Percentiles rank a stretch among this genome's conserved stretches.
These are phyloP conservation scores for Trifolium pratense DNA, from an alignment of 306 rosid genomes.

Conservation along the genomic window DNA sequence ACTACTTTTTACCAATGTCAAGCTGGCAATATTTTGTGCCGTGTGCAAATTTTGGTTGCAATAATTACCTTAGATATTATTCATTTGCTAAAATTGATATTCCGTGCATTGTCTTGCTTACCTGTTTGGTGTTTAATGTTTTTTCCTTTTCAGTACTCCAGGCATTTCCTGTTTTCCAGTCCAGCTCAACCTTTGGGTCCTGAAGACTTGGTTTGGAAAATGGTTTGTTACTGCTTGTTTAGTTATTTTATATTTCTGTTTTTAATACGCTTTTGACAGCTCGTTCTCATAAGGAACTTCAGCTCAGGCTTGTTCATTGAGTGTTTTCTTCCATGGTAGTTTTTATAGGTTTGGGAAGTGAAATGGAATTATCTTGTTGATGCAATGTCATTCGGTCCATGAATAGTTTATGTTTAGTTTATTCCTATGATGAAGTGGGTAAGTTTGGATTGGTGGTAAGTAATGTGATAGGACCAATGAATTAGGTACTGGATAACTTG, in stretches of 20 bases:
- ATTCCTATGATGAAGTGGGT: slow-evolving; percentile 8
- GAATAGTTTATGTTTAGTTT: neutral
- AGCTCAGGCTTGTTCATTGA: slow-evolving; percentile 3
- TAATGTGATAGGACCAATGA: neutral
- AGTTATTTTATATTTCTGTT: slow-evolving; percentile 4
- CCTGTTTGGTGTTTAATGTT: slow-evolving; percentile 24
- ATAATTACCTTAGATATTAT: slow-evolving; percentile 15
- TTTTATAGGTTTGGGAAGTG: slow-evolving; percentile 7
- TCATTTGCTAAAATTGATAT: slow-evolving; percentile 26
- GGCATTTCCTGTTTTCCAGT: slow-evolving; percentile 84
- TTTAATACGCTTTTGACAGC: slow-evolving; percentile 5
- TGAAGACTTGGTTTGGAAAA: slow-evolving; percentile 95
- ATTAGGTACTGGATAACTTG: neutral
- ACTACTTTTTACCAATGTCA: slow-evolving; percentile 17
- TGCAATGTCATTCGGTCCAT: slow-evolving; percentile 17
- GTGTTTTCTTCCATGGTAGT: slow-evolving; percentile 23
- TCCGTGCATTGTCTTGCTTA: slow-evolving; percentile 20
- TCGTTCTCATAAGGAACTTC: slow-evolving; percentile 10
- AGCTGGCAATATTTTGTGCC: neutral
- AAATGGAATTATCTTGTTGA: neutral
- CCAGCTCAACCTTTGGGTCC: slow-evolving; percentile 98
- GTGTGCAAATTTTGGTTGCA: neutral
- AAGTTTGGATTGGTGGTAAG: neutral
- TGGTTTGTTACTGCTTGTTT: slow-evolving; percentile 62
- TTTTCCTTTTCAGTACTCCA: slow-evolving; percentile 66